Evolutionary conservation across 306 rosid species (phyloP).

Genomic region (Begonia fuchsioides): DNA sequence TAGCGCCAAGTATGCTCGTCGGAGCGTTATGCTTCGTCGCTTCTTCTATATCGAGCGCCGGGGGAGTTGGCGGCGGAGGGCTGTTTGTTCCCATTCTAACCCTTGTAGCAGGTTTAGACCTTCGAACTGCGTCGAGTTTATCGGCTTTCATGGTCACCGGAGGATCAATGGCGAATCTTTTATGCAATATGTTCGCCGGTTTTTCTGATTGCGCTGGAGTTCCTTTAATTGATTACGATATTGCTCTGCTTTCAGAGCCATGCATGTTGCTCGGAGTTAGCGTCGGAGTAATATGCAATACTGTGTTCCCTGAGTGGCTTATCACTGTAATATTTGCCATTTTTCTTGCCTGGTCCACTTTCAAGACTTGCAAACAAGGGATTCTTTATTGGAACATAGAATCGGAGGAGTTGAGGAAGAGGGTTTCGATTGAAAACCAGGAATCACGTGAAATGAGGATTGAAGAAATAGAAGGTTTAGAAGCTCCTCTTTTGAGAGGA

Average conservation of each 20-base stretch:
- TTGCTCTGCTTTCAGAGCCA: conserved; percentile 67
- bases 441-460: conserved; percentile 11
- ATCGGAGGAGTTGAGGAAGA: conserved; percentile 28
- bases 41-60: too few species aligned
- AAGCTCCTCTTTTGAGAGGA: conserved; percentile 34
- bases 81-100: conserved; percentile 61
- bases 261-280: conserved; percentile 77
- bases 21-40: too few species aligned
- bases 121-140: conserved; percentile 62
- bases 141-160: conserved; percentile 96
- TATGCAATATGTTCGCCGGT: conserved; percentile 27
- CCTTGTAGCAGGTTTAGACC: conserved; percentile 55
- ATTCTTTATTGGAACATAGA: conserved; percentile 42
- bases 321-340: conserved; percentile 48
- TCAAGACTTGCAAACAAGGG: conserved; percentile 54
- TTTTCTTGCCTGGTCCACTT: conserved; percentile 78
- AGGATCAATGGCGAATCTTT: conserved; percentile 66
- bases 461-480: conserved; percentile 10
- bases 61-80: conserved; percentile 87
- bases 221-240: conserved; percentile 48
- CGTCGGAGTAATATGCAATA: conserved; percentile 70
- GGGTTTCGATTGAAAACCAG: conserved; percentile 20
- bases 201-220: conserved; percentile 32
- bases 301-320: conserved; percentile 78
- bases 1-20: too few species aligned